Conservation (phyloP, 129 eudicot species). For the Mikania micrantha region DNA sequence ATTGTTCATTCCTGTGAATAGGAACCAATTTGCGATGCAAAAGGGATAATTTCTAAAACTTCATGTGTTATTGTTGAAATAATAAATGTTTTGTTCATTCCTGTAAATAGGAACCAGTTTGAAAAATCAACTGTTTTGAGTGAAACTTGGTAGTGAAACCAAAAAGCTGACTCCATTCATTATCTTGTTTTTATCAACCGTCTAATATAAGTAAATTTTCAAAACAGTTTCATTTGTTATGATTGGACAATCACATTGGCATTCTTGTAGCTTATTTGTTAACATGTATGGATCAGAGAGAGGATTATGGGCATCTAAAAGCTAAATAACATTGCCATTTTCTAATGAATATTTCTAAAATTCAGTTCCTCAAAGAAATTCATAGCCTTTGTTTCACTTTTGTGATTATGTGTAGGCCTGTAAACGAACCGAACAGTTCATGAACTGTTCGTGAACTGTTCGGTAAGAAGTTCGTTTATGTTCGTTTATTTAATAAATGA, state of each 20-base stretch:
- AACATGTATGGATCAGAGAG: background rate
- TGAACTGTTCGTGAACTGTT: too few species aligned
- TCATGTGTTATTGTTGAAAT: background rate
- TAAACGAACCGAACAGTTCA: too few species aligned
- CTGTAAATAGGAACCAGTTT: too few species aligned
- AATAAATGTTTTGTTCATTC: too few species aligned
- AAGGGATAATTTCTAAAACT: background rate
- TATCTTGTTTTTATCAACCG: background rate
- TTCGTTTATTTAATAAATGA: too few species aligned
- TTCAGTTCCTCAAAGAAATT: background rate
- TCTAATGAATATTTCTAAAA: background rate
- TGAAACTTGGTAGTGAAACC: background rate
- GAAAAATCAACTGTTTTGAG: background rate
- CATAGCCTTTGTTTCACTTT: background rate
- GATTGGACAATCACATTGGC: background rate
- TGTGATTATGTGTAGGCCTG: too few species aligned
- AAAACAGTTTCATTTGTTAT: background rate
- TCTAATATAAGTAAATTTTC: too few species aligned
- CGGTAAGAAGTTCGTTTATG: too few species aligned
- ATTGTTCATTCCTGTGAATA: background rate
- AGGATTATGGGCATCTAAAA: background rate
- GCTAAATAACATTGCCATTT: background rate
- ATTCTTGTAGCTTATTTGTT: background rate
- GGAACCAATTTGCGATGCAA: background rate
- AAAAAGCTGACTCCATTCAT: background rate